Conservation (phyloP, 306 rosid species). For the Albizia julibrissin region DNA sequence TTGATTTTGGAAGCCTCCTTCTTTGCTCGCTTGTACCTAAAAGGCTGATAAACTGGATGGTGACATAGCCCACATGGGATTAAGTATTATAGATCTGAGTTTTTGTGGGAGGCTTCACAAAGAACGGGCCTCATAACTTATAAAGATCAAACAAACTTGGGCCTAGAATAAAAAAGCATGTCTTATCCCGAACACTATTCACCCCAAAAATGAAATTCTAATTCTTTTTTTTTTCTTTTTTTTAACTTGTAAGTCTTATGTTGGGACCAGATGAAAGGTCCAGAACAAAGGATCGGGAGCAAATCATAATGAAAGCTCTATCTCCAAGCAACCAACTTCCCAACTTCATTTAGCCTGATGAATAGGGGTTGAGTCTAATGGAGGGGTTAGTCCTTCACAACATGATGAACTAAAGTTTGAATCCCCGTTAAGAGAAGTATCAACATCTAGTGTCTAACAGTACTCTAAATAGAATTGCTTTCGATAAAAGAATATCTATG, state of each 20-base stretch:
- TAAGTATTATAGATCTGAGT: not conserved
- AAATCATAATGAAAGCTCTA: not conserved
- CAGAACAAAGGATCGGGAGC: not conserved
- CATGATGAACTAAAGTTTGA: fast-evolving
- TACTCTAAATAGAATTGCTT: too few relatives aligned
- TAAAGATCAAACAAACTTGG: not conserved
- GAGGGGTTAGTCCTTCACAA: fast-evolving
- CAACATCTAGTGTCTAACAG: too few relatives aligned
- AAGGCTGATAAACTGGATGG: not conserved
- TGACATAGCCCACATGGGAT: not conserved
- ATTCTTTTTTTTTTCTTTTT: too few relatives aligned
- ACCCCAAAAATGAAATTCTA: too few relatives aligned
- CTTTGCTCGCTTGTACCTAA: too few relatives aligned
- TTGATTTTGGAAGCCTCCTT: too few relatives aligned
- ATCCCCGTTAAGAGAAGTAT: fast-evolving
- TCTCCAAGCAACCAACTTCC: not conserved
- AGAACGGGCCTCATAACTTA: not conserved
- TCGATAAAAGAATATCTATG: fast-evolving
- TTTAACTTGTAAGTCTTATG: too few relatives aligned
- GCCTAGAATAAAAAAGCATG: not conserved
- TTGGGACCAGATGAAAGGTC: not conserved
- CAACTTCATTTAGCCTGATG: not conserved
- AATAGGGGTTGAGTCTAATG: too few relatives aligned
- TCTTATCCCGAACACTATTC: too few relatives aligned
- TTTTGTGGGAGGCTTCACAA: not conserved